These are phyloP conservation scores for Leucocoprinus leucothites DNA, from an alignment of 768 basidiomycete genomes.

Conservation along the genomic window DNA sequence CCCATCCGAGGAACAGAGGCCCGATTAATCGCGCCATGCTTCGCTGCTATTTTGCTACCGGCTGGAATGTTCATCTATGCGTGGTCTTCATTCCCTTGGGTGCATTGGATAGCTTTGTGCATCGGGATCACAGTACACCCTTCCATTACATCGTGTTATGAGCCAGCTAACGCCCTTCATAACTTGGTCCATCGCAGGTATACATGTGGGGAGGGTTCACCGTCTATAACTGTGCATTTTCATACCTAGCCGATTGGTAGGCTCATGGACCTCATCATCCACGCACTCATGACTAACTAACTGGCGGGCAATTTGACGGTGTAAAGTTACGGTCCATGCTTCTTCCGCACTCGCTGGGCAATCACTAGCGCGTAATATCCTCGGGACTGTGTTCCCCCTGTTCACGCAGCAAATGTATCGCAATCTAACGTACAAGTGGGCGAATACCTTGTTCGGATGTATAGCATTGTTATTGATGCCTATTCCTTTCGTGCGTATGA, in stretches of 20 bases:
- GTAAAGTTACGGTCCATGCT: slow-evolving; percentile 49
- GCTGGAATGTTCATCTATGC: slow-evolving; percentile 68
- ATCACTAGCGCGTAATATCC: slow-evolving; percentile 55
- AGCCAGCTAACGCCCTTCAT: neutral
- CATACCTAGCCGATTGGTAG: slow-evolving; percentile 66
- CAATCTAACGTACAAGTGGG: slow-evolving; percentile 56
- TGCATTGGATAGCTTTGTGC: slow-evolving; percentile 60
- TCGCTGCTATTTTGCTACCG: slow-evolving; percentile 52
- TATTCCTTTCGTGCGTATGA: slow-evolving; percentile 52
- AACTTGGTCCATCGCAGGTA: no score
- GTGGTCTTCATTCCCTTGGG: slow-evolving; percentile 54
- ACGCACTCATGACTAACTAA: neutral
- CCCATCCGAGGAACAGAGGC: slow-evolving; percentile 49
- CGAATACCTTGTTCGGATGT: slow-evolving; percentile 53
- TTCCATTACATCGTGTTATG: neutral
- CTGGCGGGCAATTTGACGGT: neutral
- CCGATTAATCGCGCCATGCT: slow-evolving; percentile 54
- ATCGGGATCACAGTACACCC: slow-evolving; percentile 45
- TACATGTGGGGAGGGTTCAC: slow-evolving; percentile 47
- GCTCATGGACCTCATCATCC: slow-evolving; percentile 13
- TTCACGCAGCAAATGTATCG: slow-evolving; percentile 61
- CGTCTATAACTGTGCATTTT: slow-evolving; percentile 55
- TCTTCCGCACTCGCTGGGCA: slow-evolving; percentile 70
- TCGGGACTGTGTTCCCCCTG: slow-evolving; percentile 54
- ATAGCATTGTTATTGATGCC: slow-evolving; percentile 52